Conservation (phyloP, 352 stramenopile species). For the Blastocystis sp. region DNA sequence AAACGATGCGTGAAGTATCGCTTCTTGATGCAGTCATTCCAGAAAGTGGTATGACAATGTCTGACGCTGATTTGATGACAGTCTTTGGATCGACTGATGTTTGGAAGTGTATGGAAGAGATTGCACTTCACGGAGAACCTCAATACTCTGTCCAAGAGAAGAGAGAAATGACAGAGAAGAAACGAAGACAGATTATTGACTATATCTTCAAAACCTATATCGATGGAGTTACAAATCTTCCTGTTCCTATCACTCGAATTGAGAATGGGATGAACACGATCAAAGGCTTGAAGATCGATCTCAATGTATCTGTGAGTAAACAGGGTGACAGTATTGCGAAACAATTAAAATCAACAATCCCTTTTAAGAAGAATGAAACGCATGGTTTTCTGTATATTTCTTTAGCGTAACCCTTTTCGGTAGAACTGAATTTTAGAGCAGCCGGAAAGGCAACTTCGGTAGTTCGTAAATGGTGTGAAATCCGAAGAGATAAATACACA, state of each 20-base stretch:
- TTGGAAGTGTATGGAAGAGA: neutral
- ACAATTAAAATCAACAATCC: conserved; percentile 16
- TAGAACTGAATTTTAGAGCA: neutral
- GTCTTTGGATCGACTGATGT: conserved; percentile 21
- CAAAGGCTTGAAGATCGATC: conserved; percentile 50
- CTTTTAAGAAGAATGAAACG: conserved; percentile 51
- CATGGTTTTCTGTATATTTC: conserved; percentile 23
- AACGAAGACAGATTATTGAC: conserved; percentile 47
- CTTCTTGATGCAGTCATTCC: neutral
- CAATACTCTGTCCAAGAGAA: conserved; percentile 34
- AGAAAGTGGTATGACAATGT: neutral
- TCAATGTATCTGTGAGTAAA: neutral
- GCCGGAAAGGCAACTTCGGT: conserved; percentile 10
- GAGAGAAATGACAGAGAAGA: conserved; percentile 37
- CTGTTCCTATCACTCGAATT: conserved; percentile 5
- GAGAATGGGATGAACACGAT: conserved; percentile 54
- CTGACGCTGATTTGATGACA: neutral
- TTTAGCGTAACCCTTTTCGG: neutral
- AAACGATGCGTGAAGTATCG: neutral
- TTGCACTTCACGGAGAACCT: conserved; percentile 42
- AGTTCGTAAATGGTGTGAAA: conserved; percentile 23
- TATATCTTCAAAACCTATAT: conserved; percentile 54
- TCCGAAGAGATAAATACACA: conserved; percentile 8
- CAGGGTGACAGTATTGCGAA: conserved; percentile 48
- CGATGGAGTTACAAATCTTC: conserved; percentile 10